Conservation (phyloP, 768 basidiomycete genomes). For the Megacollybia marginata region DNA sequence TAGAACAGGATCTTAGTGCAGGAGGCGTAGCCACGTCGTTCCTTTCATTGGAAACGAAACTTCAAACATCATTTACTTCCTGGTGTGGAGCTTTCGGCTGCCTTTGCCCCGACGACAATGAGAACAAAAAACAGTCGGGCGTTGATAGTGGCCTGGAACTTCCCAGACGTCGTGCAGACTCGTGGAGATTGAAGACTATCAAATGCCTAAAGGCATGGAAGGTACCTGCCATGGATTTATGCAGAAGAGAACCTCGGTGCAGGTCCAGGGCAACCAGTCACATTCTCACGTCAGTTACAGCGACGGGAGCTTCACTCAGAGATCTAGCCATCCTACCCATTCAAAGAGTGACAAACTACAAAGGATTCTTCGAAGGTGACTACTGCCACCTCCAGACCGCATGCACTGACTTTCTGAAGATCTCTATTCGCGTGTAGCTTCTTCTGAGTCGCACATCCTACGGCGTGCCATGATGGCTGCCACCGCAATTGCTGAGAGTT, state of each 20-base stretch:
- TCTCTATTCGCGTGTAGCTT: constrained; percentile 41
- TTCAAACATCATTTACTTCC: constrained; percentile 48
- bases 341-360: constrained; percentile 59
- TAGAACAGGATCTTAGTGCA: constrained; percentile 54
- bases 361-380: constrained; percentile 52
- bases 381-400: constrained; percentile 1
- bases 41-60: constrained; percentile 39
- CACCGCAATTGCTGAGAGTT: constrained; percentile 36
- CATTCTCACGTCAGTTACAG: background rate
- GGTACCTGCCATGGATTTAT: background rate
- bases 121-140: constrained; percentile 1
- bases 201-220: background rate
- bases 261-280: background rate
- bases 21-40: constrained; percentile 60
- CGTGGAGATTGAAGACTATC: background rate
- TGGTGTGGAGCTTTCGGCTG: constrained; percentile 54
- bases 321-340: constrained; percentile 60
- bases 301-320: constrained; percentile 24
- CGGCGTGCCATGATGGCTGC: constrained; percentile 43
- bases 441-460: constrained; percentile 36
- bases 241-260: constrained; percentile 3
- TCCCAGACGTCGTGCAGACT: background rate
- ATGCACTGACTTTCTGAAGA: constrained; percentile 25
- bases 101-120: constrained; percentile 26
- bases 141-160: background rate